phyloP scores from a whole-genome alignment of 2,329 filamentous ascomycete genomes.

The Aspergillus sp. region DNA sequence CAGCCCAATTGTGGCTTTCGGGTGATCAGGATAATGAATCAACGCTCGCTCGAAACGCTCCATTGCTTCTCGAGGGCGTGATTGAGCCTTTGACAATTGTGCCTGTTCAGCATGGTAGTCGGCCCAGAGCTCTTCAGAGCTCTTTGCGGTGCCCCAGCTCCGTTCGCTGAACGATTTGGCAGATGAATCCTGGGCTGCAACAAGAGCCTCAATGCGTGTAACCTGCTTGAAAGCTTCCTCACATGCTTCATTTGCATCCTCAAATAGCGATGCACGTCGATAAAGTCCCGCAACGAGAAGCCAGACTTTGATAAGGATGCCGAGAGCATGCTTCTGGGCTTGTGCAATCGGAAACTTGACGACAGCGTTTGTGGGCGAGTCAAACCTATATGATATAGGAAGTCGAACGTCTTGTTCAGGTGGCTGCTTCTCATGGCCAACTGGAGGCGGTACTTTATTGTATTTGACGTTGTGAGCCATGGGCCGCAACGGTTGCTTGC shows the following conservation, averaged over 20 bases:
- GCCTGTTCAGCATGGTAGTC: conserved; percentile 79
- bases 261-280: conserved; percentile 70
- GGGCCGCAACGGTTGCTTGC: conserved; percentile 27
- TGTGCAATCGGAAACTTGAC: conserved; percentile 49
- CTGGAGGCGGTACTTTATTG: conserved; percentile 27
- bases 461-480: conserved; percentile 35
- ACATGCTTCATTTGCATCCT: conserved; percentile 75
- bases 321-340: conserved; percentile 52
- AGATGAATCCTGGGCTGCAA: conserved; percentile 58
- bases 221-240: conserved; percentile 77
- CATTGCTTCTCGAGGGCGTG: conserved; percentile 63
- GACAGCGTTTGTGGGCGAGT: conserved; percentile 36
- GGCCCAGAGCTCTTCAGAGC: conserved; percentile 76
- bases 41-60: conserved; percentile 78
- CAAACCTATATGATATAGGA: conserved; percentile 30
- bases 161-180: conserved; percentile 58
- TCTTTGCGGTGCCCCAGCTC: conserved; percentile 76
- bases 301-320: conserved; percentile 74
- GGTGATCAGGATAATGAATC: conserved; percentile 73
- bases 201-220: conserved; percentile 63
- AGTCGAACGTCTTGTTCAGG: conserved; percentile 36
- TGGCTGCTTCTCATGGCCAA: conserved; percentile 40
- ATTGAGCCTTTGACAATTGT: conserved; percentile 59
- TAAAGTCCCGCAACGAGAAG: conserved; percentile 86
- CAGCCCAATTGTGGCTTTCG: conserved; percentile 72